Evolutionary conservation across 148 eudicot genomes (phyloP).

Genomic region (Silene uniflora): DNA sequence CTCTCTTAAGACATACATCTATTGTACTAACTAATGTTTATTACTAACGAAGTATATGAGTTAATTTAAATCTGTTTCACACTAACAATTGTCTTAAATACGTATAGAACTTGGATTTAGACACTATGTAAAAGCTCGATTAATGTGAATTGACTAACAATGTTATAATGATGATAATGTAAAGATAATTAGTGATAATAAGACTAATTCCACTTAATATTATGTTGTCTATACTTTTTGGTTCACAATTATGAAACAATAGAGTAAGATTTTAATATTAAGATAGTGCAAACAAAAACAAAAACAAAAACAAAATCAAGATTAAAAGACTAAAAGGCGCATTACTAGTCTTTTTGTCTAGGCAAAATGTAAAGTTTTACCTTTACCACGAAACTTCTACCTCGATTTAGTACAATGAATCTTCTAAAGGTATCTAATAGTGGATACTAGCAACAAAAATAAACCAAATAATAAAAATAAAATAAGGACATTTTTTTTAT

Average conservation of each 20-base stretch:
- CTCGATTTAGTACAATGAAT: conserved; percentile 10
- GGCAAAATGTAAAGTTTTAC: not conserved
- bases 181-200: not conserved
- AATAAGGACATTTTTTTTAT: too few relatives aligned
- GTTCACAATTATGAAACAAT: conserved; percentile 6
- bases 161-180: not conserved
- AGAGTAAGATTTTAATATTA: not conserved
- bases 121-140: too few relatives aligned
- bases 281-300: not conserved
- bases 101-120: too few relatives aligned
- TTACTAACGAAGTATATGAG: too few relatives aligned
- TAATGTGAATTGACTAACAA: conserved; percentile 2
- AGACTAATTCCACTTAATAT: not conserved
- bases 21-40: too few relatives aligned
- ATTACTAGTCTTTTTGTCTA: too few relatives aligned
- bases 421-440: not conserved
- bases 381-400: conserved; percentile 12
- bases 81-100: too few relatives aligned
- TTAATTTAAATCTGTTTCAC: too few relatives aligned
- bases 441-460: not conserved
- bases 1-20: too few relatives aligned
- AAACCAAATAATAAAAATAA: not conserved
- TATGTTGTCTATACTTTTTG: conserved; percentile 16
- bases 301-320: conserved; percentile 6
- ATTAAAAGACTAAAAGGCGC: not conserved